Evolutionary conservation across 1,139 yeast species (phyloP).

Genomic region (Saccharomycopsis hybrid): DNA sequence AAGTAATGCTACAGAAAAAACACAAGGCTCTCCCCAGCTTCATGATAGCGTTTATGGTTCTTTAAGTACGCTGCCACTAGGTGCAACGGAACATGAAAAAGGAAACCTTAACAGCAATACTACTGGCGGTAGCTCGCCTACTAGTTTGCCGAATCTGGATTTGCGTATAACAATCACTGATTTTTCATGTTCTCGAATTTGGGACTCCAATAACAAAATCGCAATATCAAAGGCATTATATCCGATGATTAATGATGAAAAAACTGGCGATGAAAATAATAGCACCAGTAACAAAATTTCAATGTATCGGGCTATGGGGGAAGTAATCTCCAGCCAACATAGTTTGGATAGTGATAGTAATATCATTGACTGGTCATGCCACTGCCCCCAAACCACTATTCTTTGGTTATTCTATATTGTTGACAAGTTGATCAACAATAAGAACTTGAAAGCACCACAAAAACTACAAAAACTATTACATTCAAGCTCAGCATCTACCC

Average conservation of each 20-base stretch:
- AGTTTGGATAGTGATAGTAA: background rate
- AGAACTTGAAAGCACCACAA: conserved; percentile 22
- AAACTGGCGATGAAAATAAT: conserved; percentile 48
- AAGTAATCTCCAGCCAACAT: too few species aligned
- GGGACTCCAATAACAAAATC: background rate
- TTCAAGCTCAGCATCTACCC: background rate
- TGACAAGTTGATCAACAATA: conserved; percentile 30
- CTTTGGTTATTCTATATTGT: conserved; percentile 40
- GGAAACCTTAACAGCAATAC: background rate
- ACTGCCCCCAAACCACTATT: conserved; percentile 34
- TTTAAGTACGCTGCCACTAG: background rate
- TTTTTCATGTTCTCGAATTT: conserved; percentile 41
- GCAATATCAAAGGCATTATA: background rate
- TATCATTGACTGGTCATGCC: conserved; percentile 28
- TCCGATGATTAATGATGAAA: conserved; percentile 31
- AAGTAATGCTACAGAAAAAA: background rate
- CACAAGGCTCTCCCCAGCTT: too few species aligned
- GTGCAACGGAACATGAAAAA: conserved; percentile 1
- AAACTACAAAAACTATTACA: background rate
- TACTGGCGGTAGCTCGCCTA: background rate
- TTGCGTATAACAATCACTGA: conserved; percentile 39
- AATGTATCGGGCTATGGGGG: conserved; percentile 43
- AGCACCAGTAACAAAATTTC: conserved; percentile 48
- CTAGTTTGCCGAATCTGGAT: background rate
- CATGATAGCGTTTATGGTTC: too few species aligned